Base-by-base conservation (phyloP, 2,329 filamentous ascomycete species). In the Ambrosiella xylebori region DNA sequence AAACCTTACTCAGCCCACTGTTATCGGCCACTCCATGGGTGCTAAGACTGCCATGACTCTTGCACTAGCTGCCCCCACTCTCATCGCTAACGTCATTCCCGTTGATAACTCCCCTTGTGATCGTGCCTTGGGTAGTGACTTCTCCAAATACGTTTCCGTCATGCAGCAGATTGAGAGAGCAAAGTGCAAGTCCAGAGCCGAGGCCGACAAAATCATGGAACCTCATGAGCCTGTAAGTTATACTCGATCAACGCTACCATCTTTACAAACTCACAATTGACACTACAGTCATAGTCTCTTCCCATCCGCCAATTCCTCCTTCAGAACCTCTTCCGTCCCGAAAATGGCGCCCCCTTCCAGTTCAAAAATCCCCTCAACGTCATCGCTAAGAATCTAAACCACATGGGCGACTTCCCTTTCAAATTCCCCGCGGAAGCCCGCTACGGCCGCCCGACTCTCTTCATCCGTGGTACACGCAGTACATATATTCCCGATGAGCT, bases 11-110 rank as follows among this genome's bases (percentile, higher is more conserved):
- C 73, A 85, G 36, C 76, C 84, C 1, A 88, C 86, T 0, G 72
- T 97, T 36, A 93, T 97, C 65, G 91, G 91, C 0, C 93, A 97
- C 71, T 95, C 88, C 1, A 97, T 97, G 91, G 91, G 93, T 62
- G 91, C 91, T 52, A 97, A 97, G 74, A 83, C 85, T 1, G 88
- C 88, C 64, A 96, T 97, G 91, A 76, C 85, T 0, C 74, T 96
- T 60, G 88, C 88, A 2, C 78, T 97, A 40, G 74, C 78, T 49
- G 76, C 80, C 0, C 87, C 88, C 0, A 73, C 79, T 5, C 71
- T 82, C 2, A 76, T 95, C 60, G 74, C 77, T 13, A 80, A 84
- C 64, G 73, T 97, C 56, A 78, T 96, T 36, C 78, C 88, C 1
- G 89, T 97, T 11, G 91, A 97, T 72, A 97, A 97, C 67, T 88